Evolutionary conservation across 2,329 filamentous ascomycete genomes (phyloP).

Genomic region (Aureobasidium uvarum): DNA sequence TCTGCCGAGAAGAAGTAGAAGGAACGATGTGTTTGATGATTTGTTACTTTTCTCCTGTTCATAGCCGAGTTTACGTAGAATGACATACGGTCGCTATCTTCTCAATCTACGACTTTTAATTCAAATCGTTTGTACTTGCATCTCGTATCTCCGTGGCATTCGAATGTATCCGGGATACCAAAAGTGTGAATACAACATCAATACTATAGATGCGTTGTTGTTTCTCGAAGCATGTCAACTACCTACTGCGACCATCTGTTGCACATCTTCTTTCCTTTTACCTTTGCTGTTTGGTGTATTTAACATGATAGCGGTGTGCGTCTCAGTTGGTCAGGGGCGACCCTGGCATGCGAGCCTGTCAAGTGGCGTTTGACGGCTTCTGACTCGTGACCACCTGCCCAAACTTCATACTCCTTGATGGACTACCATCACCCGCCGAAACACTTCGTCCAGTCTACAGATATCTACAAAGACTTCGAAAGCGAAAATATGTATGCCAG

Average conservation of each 20-base stretch:
- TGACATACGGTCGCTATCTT: neutral
- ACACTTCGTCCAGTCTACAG: neutral
- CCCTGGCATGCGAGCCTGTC: neutral
- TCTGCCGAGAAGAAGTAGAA: neutral
- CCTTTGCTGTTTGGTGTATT: no score
- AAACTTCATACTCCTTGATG: neutral
- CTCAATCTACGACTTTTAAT: neutral
- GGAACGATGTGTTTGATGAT: neutral
- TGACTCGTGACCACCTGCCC: neutral
- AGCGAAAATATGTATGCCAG: neutral
- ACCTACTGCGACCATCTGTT: no score
- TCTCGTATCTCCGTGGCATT: neutral
- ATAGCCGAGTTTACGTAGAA: neutral
- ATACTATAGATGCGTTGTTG: no score
- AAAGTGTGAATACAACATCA: no score
- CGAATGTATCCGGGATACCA: no score
- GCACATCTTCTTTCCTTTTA: no score
- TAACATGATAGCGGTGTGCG: no score
- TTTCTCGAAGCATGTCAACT: no score
- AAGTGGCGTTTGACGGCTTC: constrained; percentile 3
- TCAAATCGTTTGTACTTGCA: neutral
- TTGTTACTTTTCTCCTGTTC: neutral
- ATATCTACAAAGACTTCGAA: neutral
- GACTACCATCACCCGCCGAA: neutral
- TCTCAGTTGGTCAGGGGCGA: neutral